Base-by-base conservation (phyloP, 495 filamentous ascomycete genomes). In the Xylaria curta region DNA sequence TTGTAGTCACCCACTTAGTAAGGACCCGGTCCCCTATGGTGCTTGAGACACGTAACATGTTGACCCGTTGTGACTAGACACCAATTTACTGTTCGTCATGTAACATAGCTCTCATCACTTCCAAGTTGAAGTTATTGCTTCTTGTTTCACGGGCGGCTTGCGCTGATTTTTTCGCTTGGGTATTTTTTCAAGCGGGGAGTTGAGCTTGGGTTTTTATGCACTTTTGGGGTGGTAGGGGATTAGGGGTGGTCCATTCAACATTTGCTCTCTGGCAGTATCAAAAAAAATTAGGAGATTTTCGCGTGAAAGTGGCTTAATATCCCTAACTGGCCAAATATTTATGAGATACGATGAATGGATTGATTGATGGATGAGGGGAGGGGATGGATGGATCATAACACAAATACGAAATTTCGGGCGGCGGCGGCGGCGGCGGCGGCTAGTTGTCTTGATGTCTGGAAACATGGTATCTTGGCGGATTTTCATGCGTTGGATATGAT, bases 1-100 rank as follows among this genome's bases (percentile, higher is more conserved):
- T 80, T 94, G 93, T 85, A 97, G 94, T 82, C 96, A 99, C 83
- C 96, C 96, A 65, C 84, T 99, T 85, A 92, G 96, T 98, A 92
- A 67, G 78, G 47, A 71, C 47, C 69, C 60, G 68, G 31, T 47
- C 62, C 61, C 53, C 61, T 10, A 36, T 26, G 62, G 62, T 33
- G 51, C 44, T 15, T 8, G 64, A 66, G 61, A 66, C 4, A 26
- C 21, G 59, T 71, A 44, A 66, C 26, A 21, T 71, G 53, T 89
- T 85, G 67, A 77, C 66, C 9, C 42, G 33, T 46, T 46, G 66
- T 63, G 44, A 66, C 36, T 75, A 87, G 85, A 87, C 79, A 87
- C 85, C 73, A 85, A 86, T 74, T 62, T 87, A 31, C 71, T 86
- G 70, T 87, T 87, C 74, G 83, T 87, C 67, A 85, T 87, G 85